Conservation (phyloP, 495 filamentous ascomycete species). For the Aspergillus incahuasiensis region DNA sequence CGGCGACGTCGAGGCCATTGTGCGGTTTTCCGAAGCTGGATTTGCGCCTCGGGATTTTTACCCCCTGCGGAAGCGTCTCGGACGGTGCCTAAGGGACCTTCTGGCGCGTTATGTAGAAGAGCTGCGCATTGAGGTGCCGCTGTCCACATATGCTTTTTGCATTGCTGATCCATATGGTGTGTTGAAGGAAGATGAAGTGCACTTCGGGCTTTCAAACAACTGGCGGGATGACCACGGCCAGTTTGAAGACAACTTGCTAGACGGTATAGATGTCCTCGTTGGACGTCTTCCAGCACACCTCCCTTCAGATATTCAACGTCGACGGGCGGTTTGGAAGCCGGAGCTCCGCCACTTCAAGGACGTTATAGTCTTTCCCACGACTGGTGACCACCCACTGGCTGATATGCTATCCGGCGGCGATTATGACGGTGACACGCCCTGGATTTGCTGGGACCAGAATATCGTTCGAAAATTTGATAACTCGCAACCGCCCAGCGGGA, state of each 20-base stretch:
- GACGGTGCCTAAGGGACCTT: constrained; percentile 48
- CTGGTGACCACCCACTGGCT: constrained; percentile 66
- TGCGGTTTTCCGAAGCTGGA: constrained; percentile 49
- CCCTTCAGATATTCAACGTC: constrained; percentile 77
- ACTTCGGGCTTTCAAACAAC: constrained; percentile 68
- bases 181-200: constrained; percentile 70
- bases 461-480: constrained; percentile 76
- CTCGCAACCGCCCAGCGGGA: constrained; percentile 47
- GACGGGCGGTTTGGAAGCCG: constrained; percentile 56
- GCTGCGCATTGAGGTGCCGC: constrained; percentile 65
- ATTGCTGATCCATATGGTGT: constrained; percentile 72
- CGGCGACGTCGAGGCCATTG: constrained; percentile 31
- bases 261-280: constrained; percentile 74
- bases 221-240: constrained; percentile 54
- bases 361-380: constrained; percentile 77
- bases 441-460: constrained; percentile 83
- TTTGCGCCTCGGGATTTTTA: constrained; percentile 58
- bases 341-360: constrained; percentile 76
- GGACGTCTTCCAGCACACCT: constrained; percentile 79
- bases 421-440: constrained; percentile 87
- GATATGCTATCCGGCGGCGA: constrained; percentile 86
- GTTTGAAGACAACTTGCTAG: constrained; percentile 55
- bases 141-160: constrained; percentile 76
- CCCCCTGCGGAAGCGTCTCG: constrained; percentile 56
- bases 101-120: constrained; percentile 54